Base-by-base conservation (phyloP, 345 rosid species). In the Trapa incisa region DNA sequence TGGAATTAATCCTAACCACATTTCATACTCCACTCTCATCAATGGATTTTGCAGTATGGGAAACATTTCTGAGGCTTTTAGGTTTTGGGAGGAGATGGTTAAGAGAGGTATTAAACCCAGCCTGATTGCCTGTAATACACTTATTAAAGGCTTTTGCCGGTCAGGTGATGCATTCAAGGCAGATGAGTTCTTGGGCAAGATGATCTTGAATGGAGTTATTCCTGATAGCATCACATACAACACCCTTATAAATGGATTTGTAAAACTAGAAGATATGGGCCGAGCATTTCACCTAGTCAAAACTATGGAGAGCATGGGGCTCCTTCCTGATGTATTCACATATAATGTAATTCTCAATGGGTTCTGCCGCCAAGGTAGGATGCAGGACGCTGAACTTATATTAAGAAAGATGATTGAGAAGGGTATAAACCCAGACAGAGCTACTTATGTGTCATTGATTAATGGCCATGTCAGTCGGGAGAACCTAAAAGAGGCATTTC, bases 41-140 rank as follows among this genome's bases (percentile, higher is more conserved):
- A 87, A 92, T 65, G 88, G 83, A 11, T 82, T 74, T 74, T 89
- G 98, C 72, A 81, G 77, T 66, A 70, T 69, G 70, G 95, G 91
- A 57, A 54, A 47, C 72, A 74, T 86, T 37, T 32, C 74, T 16
- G 91, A 83, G 66, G 89, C 92, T 64, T 75, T 82, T 53, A 80
- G 81, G 74, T 74, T 92, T 62, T 92, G 96, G 92, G 79, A 87
- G 81, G 92, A 85, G 73, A 89, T 92, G 95, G 68, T 86, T 9
- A 74, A 70, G 58, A 78, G 77, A 62, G 81, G 80, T 58, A 79
- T 86, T 72, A 80, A 72, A 77, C 91, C 95, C 33, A 79, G 85
- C 48, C 75, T 85, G 29, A 75, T 89, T 71, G 80, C 80, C 61
- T 87, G 89, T 71, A 91, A 91, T 65, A 87, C 78, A 32, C 22